Evolutionary conservation across 306 rosid genomes (phyloP).

Genomic region (Lablab purpureus): DNA sequence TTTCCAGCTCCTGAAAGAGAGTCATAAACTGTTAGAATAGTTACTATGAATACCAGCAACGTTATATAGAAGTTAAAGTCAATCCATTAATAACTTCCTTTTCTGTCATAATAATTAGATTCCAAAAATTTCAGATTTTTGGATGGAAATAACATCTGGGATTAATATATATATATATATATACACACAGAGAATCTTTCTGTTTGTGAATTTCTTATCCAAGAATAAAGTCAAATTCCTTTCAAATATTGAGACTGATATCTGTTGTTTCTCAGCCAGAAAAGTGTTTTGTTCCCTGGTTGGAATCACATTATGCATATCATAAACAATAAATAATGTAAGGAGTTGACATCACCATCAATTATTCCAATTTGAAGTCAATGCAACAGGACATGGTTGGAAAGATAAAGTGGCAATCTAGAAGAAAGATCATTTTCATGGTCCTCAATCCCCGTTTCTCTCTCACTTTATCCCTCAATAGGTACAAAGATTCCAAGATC

Average conservation of each 20-base stretch:
- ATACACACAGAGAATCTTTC: background rate
- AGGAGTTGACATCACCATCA: conserved; percentile 9
- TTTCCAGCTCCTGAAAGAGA: background rate
- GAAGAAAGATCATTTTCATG: conserved; percentile 9
- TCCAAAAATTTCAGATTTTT: background rate
- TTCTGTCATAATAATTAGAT: background rate
- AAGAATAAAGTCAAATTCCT: no score
- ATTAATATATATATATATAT: no score
- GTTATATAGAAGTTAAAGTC: no score
- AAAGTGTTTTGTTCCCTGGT: background rate
- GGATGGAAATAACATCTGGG: background rate
- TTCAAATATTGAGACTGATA: no score
- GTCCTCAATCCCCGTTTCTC: background rate
- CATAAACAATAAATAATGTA: no score
- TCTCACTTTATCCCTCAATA: background rate
- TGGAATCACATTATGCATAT: background rate
- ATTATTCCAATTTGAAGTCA: conserved; percentile 13
- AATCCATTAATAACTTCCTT: no score
- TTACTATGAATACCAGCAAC: background rate
- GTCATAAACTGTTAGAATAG: background rate
- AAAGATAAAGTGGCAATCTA: no score
- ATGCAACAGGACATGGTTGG: background rate
- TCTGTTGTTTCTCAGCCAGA: background rate
- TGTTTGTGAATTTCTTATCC: no score
- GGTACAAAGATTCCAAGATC: conserved; percentile 25